phyloP scores from a whole-genome alignment of 2,329 filamentous ascomycete genomes.

The Neonectria neomacrospora region DNA sequence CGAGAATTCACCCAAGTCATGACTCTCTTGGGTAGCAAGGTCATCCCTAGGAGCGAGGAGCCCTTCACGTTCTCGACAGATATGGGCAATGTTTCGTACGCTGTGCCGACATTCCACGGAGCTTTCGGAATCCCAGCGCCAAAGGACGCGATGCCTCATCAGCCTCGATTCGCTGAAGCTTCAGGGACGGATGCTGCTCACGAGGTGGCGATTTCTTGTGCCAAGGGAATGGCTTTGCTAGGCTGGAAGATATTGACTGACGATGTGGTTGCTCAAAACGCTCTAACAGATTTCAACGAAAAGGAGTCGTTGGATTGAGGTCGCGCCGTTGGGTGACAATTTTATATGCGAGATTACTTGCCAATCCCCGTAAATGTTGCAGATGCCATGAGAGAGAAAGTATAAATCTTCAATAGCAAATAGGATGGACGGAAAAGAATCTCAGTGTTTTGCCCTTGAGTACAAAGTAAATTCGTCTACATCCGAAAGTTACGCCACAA shows the following conservation, averaged over 20 bases:
- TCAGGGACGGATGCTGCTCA: conserved; percentile 55
- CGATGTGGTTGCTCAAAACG: conserved; percentile 29
- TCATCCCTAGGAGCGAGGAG: conserved; percentile 50
- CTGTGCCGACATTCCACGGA: conserved; percentile 60
- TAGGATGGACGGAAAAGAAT: too few relatives aligned
- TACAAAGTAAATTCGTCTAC: too few relatives aligned
- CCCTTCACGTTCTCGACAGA: conserved; percentile 57
- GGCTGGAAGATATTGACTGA: conserved; percentile 45
- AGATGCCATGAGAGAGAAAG: too few relatives aligned
- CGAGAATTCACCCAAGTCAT: conserved; percentile 56
- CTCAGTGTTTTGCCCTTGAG: too few relatives aligned
- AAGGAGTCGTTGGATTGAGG: background rate
- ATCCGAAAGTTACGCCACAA: background rate
- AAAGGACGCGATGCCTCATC: conserved; percentile 51
- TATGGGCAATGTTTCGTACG: conserved; percentile 63
- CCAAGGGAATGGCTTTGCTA: conserved; percentile 56
- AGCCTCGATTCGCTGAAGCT: conserved; percentile 55
- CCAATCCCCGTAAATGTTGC: too few relatives aligned
- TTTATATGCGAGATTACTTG: too few relatives aligned
- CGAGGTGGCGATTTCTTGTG: conserved; percentile 53
- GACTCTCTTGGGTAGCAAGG: conserved; percentile 51
- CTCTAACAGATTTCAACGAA: conserved; percentile 24
- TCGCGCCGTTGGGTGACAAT: background rate
- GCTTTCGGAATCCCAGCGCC: conserved; percentile 57
- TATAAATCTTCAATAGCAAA: too few relatives aligned